These are phyloP conservation scores for Agroathelia rolfsii DNA, from an alignment of 1,284 basidiomycete genomes.

Conservation along the genomic window DNA sequence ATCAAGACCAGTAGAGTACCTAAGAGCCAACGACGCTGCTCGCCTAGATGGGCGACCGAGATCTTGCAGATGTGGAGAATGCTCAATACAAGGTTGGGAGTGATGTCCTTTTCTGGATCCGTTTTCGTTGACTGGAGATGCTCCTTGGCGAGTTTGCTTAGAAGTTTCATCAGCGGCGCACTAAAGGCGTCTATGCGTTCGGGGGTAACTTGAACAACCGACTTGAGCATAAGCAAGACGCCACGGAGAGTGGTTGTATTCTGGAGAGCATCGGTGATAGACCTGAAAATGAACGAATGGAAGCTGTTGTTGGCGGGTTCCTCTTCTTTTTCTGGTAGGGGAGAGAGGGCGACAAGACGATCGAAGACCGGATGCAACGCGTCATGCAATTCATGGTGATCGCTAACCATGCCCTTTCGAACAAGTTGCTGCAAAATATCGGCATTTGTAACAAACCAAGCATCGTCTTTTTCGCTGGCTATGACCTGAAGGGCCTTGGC, in stretches of 20 bases:
- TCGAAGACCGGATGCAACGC: slow-evolving; percentile 80
- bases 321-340: slow-evolving; percentile 74
- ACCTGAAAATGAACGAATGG: slow-evolving; percentile 65
- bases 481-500: slow-evolving; percentile 89
- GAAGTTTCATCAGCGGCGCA: slow-evolving; percentile 70
- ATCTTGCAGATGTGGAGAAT: slow-evolving; percentile 68
- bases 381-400: slow-evolving; percentile 72
- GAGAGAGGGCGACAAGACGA: slow-evolving; percentile 76
- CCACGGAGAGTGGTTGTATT: slow-evolving; percentile 69
- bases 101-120: slow-evolving; percentile 41
- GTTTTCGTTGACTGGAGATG: slow-evolving; percentile 57
- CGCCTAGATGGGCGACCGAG: slow-evolving; percentile 54
- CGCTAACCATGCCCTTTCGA: slow-evolving; percentile 77
- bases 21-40: slow-evolving; percentile 68
- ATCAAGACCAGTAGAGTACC: slow-evolving; percentile 72
- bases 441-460: slow-evolving; percentile 77
- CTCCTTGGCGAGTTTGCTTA: slow-evolving; percentile 84
- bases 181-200: slow-evolving; percentile 83
- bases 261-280: slow-evolving; percentile 78
- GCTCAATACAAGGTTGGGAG: slow-evolving; percentile 51
- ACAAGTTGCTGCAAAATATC: slow-evolving; percentile 81
- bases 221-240: slow-evolving; percentile 80
- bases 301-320: slow-evolving; percentile 65
- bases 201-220: slow-evolving; percentile 77
- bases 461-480: slow-evolving; percentile 72